Evolutionary conservation across 257 asterid genomes (phyloP), one percentile per base, ranked within the genome.

Genomic region (Solanum chiquidenum): DNA sequence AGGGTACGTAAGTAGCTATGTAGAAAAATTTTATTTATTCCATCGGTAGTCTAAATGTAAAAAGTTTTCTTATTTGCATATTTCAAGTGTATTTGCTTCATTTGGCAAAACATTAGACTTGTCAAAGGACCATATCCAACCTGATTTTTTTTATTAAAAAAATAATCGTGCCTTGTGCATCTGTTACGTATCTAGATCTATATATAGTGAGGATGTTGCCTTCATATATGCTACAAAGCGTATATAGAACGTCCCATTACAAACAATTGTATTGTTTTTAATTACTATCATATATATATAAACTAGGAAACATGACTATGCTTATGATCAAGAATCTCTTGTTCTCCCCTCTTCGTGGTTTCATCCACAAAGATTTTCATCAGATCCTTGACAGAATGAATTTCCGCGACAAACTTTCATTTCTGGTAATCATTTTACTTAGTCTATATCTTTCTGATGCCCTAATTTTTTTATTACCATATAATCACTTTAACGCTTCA

Each of bases 311-410:
- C 38, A 69, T 85, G 83, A 68, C 34, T 49, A 25, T 69, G 37
- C 2, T 23, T 66, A 90, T 91, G 91, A 46, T 94, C 11, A 90
- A 34, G 58, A 37, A 89, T 87, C 34, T 92, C 14, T 40, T 92
- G 75, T 71, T 91, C 44, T 83, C 90, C n/a, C 94, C 95, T 74
- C 89, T 93, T 0, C 89, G 77, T 52, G 52, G 55, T 31, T 74
- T 92, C 86, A 86, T 94, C 87, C 95, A 92, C 83, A 86, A 55
- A 90, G 96, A 93, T 68, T 93, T 94, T 73, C 95, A 86, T 11
- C 84, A 86, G n/a, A 66, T 88, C 23, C 86, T 94, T 11, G 88
- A 38, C 2, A 86, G 87, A 80, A 92, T 94, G 98, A 88, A 90
- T 76, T 88, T 92, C 18, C 2, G 87, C 12, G 94, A 93, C 88